Base-by-base conservation (phyloP, 495 filamentous ascomycete species). In the Penicillium paradoxum region DNA sequence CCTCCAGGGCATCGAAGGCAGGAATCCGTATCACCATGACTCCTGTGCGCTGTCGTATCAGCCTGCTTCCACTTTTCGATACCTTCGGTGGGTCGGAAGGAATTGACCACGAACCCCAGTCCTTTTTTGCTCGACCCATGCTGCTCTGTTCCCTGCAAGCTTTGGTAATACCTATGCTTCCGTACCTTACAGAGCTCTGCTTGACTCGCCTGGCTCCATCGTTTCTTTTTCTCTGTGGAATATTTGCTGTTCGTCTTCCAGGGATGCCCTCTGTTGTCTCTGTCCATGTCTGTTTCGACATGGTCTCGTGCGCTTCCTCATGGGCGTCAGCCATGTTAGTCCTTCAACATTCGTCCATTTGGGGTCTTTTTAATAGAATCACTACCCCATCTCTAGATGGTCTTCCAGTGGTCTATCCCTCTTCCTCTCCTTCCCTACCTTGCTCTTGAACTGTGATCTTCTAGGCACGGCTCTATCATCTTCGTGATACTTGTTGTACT, bases 41-140 rank as follows among this genome's bases (percentile, higher is more conserved):
- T 7, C 60, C 55, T 57, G 55, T 61, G 61, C 45, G 60, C 63
- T 66, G 63, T 67, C 61, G 55, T 64, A 60, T 57, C 54, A 58
- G 55, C 40, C 59, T 58, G 45, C 57, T 55, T 59, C 41, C 48
- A 58, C 42, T 27, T 27, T n/a, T 40, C 45, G 33, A 53, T 59
- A 47, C 47, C 49, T 48, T 64, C 62, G 62, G 62, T 53, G 55
- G 55, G 58, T 62, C 62, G 58, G 58, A 62, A 59, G 54, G 55
- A 56, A 45, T 56, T 56, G 53, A 58, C 58, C 32, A 52, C 55
- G 61, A 63, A 60, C 59, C 62, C 62, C 34, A 57, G 62, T 63
- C 54, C 41, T 61, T 41, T 53, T 44, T 53, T 30, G 14, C 25
- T 27, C 3, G 24, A 27, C 24, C 24, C 24, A 27, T 27, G 24